phyloP scores from a whole-genome alignment of 441 rosid genomes.

The Syzygium syzygioides region DNA sequence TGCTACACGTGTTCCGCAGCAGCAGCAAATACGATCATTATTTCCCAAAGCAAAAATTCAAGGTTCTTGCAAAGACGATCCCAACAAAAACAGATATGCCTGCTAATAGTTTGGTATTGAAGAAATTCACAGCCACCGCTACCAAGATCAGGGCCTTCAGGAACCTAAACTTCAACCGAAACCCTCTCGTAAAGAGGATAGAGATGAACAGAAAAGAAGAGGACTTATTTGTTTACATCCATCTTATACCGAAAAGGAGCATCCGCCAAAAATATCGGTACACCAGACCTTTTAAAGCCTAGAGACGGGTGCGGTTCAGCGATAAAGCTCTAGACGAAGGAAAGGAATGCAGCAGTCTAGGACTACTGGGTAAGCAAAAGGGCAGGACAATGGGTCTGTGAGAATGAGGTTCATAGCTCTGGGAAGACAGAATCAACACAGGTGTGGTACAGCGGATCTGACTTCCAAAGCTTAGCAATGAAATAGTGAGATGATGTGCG shows the following conservation, averaged over 20 bases:
- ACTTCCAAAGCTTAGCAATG: slow-evolving; percentile 61
- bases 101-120: background rate
- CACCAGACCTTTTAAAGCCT: background rate
- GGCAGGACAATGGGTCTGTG: background rate
- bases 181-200: background rate
- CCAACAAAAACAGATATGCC: background rate
- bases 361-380: background rate
- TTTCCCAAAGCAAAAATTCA: background rate
- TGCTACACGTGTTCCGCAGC: background rate
- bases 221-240: background rate
- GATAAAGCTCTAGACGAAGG: background rate
- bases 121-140: background rate
- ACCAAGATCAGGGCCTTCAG: background rate
- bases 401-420: slow-evolving; percentile 1
- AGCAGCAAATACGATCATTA: background rate
- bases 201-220: background rate
- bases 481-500: slow-evolving; percentile 51
- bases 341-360: background rate
- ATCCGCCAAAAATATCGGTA: background rate
- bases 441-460: slow-evolving; percentile 51
- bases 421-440: slow-evolving; percentile 56
- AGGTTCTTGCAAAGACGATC: background rate
- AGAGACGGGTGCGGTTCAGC: background rate
- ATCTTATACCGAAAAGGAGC: background rate
- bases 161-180: background rate